Evolutionary conservation across 208 protist species (phyloP), one percentile per base, ranked within the genome.

Genomic region (Crithidia expoeki): DNA sequence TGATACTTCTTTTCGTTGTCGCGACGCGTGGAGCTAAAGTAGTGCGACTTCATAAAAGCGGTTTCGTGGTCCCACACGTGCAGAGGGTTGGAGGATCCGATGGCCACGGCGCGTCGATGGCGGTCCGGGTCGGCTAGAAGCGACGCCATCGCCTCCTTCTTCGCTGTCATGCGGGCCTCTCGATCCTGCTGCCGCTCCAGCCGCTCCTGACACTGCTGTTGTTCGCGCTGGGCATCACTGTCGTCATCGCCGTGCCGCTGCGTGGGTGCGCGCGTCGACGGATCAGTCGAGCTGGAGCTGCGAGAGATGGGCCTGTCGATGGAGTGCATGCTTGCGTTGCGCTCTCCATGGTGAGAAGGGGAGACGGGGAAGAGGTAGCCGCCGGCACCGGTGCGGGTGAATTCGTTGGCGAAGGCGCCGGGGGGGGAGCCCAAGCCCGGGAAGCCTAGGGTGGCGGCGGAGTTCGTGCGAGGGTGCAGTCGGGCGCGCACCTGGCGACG

Each of bases 11-110:
- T 50, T 17, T 32, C 40, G 6, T 44, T 16, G 34, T 30, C 19
- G 33, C 28, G 34, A 21, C 52, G 58, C 11, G 68, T 49, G 9
- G 42, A 4, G 60, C 25, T 52, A 68, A 47, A 63, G 58, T 79
- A 81, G 46, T 64, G 36, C 2, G 57, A 67, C 50, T 70, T 72
- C 16, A 79, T 30, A 17, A 85, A 72, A 2, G 56, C 49, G 9
- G 60, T 58, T 23, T 85, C 80, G 60, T 85, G 74, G 4, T 40
- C 47, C 80, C 80, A 85, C 9, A 79, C 36, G 53, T 81, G 74
- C 63, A 79, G 49, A 16, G 76, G 71, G 34, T 76, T 78, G 7
- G 70, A 71, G n/a, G 59, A 51, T 50, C 67, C 68, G 49, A 60
- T 34, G n/a, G 65, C 59, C 9, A 75, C 53, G 28, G 33, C 60